phyloP scores from a whole-genome alignment of 2,329 filamentous ascomycete genomes.

The Magnaporthiopsis poae region DNA sequence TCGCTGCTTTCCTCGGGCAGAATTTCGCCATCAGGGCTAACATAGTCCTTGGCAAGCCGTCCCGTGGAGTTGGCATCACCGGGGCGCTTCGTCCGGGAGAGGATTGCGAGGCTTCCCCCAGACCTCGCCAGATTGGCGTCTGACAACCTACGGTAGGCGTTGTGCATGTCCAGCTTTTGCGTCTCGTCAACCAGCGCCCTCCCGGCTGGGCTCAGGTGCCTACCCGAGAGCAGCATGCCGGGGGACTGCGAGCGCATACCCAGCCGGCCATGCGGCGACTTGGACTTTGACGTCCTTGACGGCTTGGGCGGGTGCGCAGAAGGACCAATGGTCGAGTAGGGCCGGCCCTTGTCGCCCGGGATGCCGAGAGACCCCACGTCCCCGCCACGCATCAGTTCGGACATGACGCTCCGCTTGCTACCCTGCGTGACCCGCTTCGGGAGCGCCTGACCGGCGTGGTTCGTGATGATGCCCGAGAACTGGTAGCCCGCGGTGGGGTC shows the following conservation, averaged over 20 bases:
- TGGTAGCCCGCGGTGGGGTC: constrained; percentile 48
- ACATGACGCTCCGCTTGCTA: constrained; percentile 35
- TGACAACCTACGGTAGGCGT: constrained; percentile 60
- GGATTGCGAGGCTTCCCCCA: constrained; percentile 50
- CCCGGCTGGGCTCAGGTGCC: constrained; percentile 29
- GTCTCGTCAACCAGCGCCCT: constrained; percentile 47
- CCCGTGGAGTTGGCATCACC: constrained; percentile 34
- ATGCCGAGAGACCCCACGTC: constrained; percentile 42
- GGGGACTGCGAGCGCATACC: constrained; percentile 41
- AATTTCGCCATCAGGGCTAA: constrained; percentile 56
- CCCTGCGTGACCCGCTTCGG: constrained; percentile 44
- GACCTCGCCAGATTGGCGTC: constrained; percentile 59
- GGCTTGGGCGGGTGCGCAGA: constrained; percentile 12
- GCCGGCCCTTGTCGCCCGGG: constrained; percentile 35
- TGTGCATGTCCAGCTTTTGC: constrained; percentile 55
- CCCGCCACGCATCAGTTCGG: constrained; percentile 43
- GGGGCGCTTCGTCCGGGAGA: constrained; percentile 45
- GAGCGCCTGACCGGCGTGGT: constrained; percentile 36
- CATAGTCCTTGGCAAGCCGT: constrained; percentile 59
- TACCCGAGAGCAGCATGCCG: constrained; percentile 22
- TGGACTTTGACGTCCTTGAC: constrained; percentile 35
- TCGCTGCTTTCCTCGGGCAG: constrained; percentile 58
- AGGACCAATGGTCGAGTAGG: constrained; percentile 27
- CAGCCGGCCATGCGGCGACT: constrained; percentile 42
- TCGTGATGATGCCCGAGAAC: constrained; percentile 49